Base-by-base conservation (phyloP, 495 filamentous ascomycete genomes). In the Daldinia bambusicola region DNA sequence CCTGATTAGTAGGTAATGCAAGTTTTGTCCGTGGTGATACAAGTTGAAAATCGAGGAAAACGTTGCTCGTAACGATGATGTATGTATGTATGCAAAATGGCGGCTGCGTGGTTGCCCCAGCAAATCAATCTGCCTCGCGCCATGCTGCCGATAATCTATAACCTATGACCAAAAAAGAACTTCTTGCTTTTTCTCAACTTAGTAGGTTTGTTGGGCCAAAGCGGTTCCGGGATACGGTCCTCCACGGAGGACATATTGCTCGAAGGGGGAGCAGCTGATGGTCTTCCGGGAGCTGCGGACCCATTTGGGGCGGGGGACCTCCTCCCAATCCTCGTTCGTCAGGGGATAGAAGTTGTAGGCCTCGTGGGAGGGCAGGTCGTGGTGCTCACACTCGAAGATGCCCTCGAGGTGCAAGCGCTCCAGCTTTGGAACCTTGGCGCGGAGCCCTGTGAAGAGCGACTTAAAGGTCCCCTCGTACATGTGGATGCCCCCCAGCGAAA, bases 381-480 rank as follows among this genome's bases (percentile, higher is more conserved):
- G 70, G 34, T 81, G 76, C 34, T 81, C 81, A 32, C 79, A 81
- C 51, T 82, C 80, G 31, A 81, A 79, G 43, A 83, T 82, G 14
- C 83, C 83, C 51, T 85, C 82, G 58, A 85, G 70, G 37, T 83
- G 81, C 40, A 85, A 71, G 8, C 80, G 75, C 56, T 79, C 66
- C 30, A 85, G 78, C 36, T 72, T 68, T 2, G 76, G 72, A 52
- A 83, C 66, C 52, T 74, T 78, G 1, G 63, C 67, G n/a, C 75
- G 76, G 9, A 85, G 77, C 6, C 79, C 75, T 0, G 75, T 58
- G 61, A 85, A 80, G 6, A 85, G 65, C 7, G 77, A 79, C 20
- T 77, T 72, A 62, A 82, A 84, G 0, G 79, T 78, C 3, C 83
- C 83, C 30, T 81, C 78, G 71, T 81, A 78, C 14, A 85, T 71